phyloP scores from a whole-genome alignment of 2,329 filamentous ascomycete species.

The Penicillium frequentans region DNA sequence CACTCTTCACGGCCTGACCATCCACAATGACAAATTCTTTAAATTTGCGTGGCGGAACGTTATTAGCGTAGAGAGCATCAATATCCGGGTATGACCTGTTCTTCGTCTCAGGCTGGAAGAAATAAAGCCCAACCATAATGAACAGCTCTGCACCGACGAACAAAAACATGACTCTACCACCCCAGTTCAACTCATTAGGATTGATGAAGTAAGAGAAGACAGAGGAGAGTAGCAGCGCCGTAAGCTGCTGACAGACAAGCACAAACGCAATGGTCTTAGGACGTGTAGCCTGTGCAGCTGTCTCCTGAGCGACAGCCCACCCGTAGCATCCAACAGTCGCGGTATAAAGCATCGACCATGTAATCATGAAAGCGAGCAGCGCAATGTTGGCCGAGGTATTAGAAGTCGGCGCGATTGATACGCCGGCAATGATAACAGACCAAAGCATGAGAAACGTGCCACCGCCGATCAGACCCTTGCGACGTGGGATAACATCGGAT shows the following conservation, averaged over 20 bases:
- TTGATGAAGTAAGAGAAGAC: constrained; percentile 9
- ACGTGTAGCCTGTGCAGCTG: constrained; percentile 4
- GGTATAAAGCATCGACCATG: constrained; percentile 9
- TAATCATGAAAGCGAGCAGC: constrained; percentile 9
- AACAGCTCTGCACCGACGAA: constrained; percentile 5
- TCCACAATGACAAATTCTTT: not conserved
- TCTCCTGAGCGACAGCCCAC: constrained; percentile 6
- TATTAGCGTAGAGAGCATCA: not conserved
- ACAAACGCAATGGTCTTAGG: constrained; percentile 8
- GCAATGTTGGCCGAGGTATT: constrained; percentile 7
- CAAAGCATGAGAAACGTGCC: constrained; percentile 5
- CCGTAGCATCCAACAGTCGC: constrained; percentile 6
- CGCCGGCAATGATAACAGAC: constrained; percentile 5
- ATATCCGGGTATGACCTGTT: constrained; percentile 4
- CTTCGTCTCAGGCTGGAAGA: constrained; percentile 6
- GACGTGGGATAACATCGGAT: constrained; percentile 5
- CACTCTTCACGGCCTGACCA: not conserved
- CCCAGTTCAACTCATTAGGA: constrained; percentile 7
- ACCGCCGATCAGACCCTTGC: constrained; percentile 6
- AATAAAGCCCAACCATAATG: constrained; percentile 6
- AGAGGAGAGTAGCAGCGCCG: constrained; percentile 3
- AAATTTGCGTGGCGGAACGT: not conserved
- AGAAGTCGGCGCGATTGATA: constrained; percentile 4
- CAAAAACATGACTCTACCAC: constrained; percentile 8
- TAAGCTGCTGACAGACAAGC: constrained; percentile 5